Evolutionary conservation across 1,284 basidiomycete genomes (phyloP).

Genomic region (Cystobasidium slooffiae): DNA sequence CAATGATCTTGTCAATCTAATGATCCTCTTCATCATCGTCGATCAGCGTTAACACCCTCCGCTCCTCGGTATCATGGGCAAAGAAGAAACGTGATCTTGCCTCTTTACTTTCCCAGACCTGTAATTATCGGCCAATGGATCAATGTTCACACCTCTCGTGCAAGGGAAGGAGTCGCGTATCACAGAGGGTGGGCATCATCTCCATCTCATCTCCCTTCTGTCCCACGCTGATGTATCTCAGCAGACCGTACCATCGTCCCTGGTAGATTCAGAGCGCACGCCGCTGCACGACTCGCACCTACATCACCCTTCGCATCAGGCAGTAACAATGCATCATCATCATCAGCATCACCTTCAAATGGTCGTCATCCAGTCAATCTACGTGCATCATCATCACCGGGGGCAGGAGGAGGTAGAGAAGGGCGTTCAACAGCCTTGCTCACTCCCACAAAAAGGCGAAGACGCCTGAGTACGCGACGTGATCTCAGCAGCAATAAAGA

Average conservation of each 20-base stretch:
- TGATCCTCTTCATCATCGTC: no score
- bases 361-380: not conserved
- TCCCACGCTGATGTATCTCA: not conserved
- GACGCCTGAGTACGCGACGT: conserved; percentile 25
- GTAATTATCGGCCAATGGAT: conserved; percentile 2
- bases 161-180: conserved; percentile 41
- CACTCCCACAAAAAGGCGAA: conserved; percentile 20
- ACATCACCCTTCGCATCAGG: not conserved
- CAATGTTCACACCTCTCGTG: conserved; percentile 41
- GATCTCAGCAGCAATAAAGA: not conserved
- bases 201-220: not conserved
- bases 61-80: no score
- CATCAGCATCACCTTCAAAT: not conserved
- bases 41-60: no score
- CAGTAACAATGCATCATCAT: not conserved
- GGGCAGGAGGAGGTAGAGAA: no score
- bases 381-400: not conserved
- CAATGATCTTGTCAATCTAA: not conserved
- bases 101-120: no score
- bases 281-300: not conserved
- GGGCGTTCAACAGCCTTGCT: not conserved
- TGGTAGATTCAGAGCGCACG: conserved; percentile 20
- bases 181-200: conserved; percentile 19
- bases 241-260: conserved; percentile 33
- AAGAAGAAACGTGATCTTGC: conserved; percentile 15